Evolutionary conservation across 2,329 filamentous ascomycete genomes (phyloP), one percentile per base, ranked within the genome.

Genomic region (Epicoccum sorghinum): DNA sequence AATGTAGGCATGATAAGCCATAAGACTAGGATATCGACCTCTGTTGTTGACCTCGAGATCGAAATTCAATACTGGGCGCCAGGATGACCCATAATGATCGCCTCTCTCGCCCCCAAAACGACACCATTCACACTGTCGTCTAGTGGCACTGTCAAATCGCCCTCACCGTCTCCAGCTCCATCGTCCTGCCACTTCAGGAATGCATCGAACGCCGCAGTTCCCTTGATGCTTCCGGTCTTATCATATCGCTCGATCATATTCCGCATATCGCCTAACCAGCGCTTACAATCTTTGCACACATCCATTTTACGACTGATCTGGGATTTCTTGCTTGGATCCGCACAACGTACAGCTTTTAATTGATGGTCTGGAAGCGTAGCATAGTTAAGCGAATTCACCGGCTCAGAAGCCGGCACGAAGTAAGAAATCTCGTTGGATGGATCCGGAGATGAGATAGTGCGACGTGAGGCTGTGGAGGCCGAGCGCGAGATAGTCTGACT

Each of bases 231-330:
- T 23, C 67, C 67, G 7, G 62, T 66, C 51, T 67, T 71, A 33
- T 73, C 68, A 47, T 65, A 71, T 27, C 64, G 46, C 14, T 54
- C 59, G 32, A 74, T 47, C 69, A 74, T 70, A 37, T 45, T 60
- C 42, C 67, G 59, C 69, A 74, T 73, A 14, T 68, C 57, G 25
- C 56, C 55, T 4, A 74, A 59, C 59, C 65, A 65, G 47, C 55
- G 54, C 47, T 53, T 57, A 35, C 71, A 74, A 23, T 58, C 58
- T 38, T 68, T 66, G 36, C 71, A 74, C 2, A 74, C 68, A 4
- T 62, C 57, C 59, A 67, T 67, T 4, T 62, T 55, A 2, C 59
- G 55, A 37, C 59, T 70, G 12, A 69, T 65, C 14, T 64, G 50
- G 9, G 62, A 67, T 37, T 64, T 56, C 52, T 59, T 60, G 7